Percentiles rank a stretch among this genome's conserved stretches.
phyloP scores from a whole-genome alignment of 176 grass and related monocot genomes.

The Bromus sterilis region DNA sequence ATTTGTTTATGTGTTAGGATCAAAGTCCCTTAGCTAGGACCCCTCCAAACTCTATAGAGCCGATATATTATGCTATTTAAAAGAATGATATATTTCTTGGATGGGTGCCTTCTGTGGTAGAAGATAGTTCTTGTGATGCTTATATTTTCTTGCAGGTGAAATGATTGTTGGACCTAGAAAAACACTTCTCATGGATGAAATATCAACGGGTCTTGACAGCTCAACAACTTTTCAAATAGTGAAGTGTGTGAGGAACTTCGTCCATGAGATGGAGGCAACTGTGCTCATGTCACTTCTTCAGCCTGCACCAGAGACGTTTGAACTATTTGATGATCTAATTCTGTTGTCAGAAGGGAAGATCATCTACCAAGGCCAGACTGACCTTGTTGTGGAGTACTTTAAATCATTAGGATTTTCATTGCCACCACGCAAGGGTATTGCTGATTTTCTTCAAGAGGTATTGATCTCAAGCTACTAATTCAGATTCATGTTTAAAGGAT shows the following conservation, averaged over 20 bases:
- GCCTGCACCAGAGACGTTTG: slow-evolving; percentile 78
- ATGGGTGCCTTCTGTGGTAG: neutral
- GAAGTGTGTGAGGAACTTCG: slow-evolving; percentile 67
- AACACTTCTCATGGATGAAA: slow-evolving; percentile 82
- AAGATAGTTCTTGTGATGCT: neutral
- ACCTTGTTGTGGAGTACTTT: slow-evolving; percentile 41
- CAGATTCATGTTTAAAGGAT: neutral
- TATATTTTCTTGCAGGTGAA: slow-evolving; percentile 41
- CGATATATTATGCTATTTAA: too few species aligned
- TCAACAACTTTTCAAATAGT: slow-evolving; percentile 84
- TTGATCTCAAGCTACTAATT: neutral
- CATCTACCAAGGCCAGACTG: slow-evolving; percentile 56
- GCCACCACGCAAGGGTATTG: slow-evolving; percentile 58
- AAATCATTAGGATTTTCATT: slow-evolving; percentile 57
- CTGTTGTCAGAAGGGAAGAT: slow-evolving; percentile 67
- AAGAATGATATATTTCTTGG: too few species aligned
- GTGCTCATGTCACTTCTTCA: slow-evolving; percentile 81
- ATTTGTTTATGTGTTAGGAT: too few species aligned
- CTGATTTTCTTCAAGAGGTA: slow-evolving; percentile 81
- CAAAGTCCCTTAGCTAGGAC: too few species aligned
- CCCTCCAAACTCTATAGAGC: too few species aligned
- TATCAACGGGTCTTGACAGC: slow-evolving; percentile 78
- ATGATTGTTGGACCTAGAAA: slow-evolving; percentile 78
- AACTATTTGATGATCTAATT: slow-evolving; percentile 75
- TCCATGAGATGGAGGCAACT: slow-evolving; percentile 76